Base-by-base conservation (phyloP, 2,329 filamentous ascomycete species). In the Amphichorda felina region DNA sequence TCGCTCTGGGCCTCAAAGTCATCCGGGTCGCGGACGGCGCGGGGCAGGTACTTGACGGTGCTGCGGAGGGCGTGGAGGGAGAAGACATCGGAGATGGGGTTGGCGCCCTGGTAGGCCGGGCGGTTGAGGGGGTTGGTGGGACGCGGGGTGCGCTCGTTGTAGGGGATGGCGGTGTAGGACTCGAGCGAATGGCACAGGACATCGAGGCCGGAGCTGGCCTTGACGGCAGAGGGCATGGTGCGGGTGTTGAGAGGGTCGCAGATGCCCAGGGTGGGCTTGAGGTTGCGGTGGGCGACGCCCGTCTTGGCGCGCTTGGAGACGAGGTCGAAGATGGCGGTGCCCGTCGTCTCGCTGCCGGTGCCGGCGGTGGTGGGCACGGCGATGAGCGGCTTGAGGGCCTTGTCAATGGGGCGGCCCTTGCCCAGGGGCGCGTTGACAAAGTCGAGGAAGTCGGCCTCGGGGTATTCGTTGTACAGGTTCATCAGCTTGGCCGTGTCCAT, bases 401-500 rank as follows among this genome's bases (percentile, higher is more conserved):
- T 73, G 24, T 70, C 70, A 38, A 87, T 79, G 0, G 82, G 82
- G 27, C 73, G 58, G 25, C 40, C 38, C 17, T 39, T 39, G 14
- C 91, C 91, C 0, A 96, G 64, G 0, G 91, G 91, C 0, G 89
- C 89, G 51, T 96, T 96, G 57, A 98, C 91, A 43, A 98, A 98
- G 66, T 98, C 89, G 25, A 96, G 70, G 53, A 98, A 95, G 47
- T 91, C 84, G 24, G 89, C 89, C 7, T 95, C 82, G 0, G 88
- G 88, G 53, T 87, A 95, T 42, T 76, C 79, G 1, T 80, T 83
- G 62, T 96, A 96, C 0, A 98, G 71, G 53, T 98, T 98, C 88
- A 98, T 96, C 38, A 98, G 70, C 61, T 98, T 98, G 37, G 91
- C 89, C 1, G 91, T 98, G 60, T 98, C 91, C 46, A 98, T 98